Conservation (phyloP, 129 eudicot genomes). For the Centaurea solstitialis region DNA sequence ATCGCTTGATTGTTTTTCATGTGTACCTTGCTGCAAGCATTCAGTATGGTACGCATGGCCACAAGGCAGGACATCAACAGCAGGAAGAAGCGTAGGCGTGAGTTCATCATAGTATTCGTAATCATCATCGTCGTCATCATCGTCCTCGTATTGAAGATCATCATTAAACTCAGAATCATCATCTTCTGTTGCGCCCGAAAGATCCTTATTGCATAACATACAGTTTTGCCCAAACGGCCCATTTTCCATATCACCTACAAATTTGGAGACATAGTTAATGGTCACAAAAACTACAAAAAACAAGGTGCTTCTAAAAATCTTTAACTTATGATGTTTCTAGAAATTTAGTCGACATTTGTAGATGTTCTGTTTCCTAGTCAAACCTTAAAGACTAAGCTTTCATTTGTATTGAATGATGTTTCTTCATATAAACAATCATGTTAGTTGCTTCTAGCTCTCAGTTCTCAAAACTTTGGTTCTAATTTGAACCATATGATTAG, state of each 20-base stretch:
- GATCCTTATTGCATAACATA: slow-evolving; percentile 46
- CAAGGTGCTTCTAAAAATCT: neutral
- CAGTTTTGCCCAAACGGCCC: slow-evolving; percentile 35
- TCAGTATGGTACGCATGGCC: slow-evolving; percentile 59
- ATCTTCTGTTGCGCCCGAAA: slow-evolving; percentile 26
- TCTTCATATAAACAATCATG: neutral
- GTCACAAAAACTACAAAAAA: neutral
- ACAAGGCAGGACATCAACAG: slow-evolving; percentile 53
- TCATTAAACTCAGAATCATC: slow-evolving; percentile 29
- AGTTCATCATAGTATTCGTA: slow-evolving; percentile 21
- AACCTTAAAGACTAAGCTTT: neutral
- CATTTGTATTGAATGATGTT: neutral
- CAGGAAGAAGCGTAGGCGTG: slow-evolving; percentile 46
- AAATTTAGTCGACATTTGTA: neutral
- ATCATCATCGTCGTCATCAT: slow-evolving; percentile 17
- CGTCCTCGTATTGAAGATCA: slow-evolving; percentile 23
- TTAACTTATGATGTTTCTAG: neutral
- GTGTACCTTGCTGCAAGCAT: slow-evolving; percentile 34
- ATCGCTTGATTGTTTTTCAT: slow-evolving; percentile 34
- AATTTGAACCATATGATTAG: neutral
- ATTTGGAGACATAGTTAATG: neutral
- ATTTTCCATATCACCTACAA: slow-evolving; percentile 38
- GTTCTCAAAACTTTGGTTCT: neutral
- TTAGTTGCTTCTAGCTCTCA: neutral
- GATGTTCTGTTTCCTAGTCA: no score